Percentiles rank a stretch among this genome's conserved stretches.
Conservation (phyloP, 1,139 yeast genomes). For the Candida buenavistaensis region DNA sequence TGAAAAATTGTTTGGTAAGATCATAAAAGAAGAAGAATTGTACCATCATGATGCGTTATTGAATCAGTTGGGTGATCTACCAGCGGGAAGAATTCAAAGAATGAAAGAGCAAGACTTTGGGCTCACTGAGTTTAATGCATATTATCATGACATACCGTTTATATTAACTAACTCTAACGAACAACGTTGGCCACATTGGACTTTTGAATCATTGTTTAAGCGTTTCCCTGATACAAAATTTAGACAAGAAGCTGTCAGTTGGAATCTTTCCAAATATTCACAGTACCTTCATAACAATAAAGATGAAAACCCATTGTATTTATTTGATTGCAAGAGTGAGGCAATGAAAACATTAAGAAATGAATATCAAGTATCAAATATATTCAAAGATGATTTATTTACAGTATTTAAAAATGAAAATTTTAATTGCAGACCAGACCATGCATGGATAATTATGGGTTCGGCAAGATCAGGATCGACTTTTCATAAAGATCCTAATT, state of each 20-base stretch:
- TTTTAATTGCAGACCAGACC: constrained; percentile 71
- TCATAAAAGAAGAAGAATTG: constrained; percentile 48
- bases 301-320: constrained; percentile 82
- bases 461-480: constrained; percentile 82
- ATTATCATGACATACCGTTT: constrained; percentile 62
- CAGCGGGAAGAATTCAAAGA: constrained; percentile 45
- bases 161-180: constrained; percentile 47
- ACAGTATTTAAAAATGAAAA: constrained; percentile 33
- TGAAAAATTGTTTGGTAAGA: constrained; percentile 40
- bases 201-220: constrained; percentile 44
- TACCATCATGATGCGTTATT: constrained; percentile 26
- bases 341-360: constrained; percentile 59
- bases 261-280: constrained; percentile 66
- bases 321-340: constrained; percentile 74
- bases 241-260: constrained; percentile 81
- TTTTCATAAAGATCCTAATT: constrained; percentile 90
- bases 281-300: constrained; percentile 59
- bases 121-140: constrained; percentile 42
- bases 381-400: constrained; percentile 54
- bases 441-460: constrained; percentile 87
- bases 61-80: constrained; percentile 21
- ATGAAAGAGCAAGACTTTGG: constrained; percentile 43
- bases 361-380: constrained; percentile 56
- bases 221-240: constrained; percentile 64
- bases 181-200: constrained; percentile 71